A percentile compares a stretch with the other conserved stretches of the same genome.
These are phyloP conservation scores for Medicago truncatula DNA, from an alignment of 306 rosid genomes.

Conservation along the genomic window MtrunA17r5.0-ANR NC_053046.1:41839001-41839500, in stretches of 20 bases:
- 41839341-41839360: conserved; percentile 41
- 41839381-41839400: conserved; percentile 40
- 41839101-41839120: conserved; percentile 87
- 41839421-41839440: conserved; percentile 90
- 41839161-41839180: too few species aligned
- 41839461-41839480: conserved; percentile 70
- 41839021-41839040: conserved; percentile 59
- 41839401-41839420: conserved; percentile 64
- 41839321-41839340: conserved; percentile 82
- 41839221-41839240: conserved; percentile 18
- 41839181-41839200: too few species aligned
- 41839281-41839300: conserved; percentile 61
- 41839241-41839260: conserved; percentile 78
- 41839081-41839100: conserved; percentile 79
- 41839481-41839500: conserved; percentile 37
- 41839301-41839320: conserved; percentile 67
- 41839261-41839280: conserved; percentile 82
- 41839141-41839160: background rate
- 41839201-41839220: background rate
- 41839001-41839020: conserved; percentile 28
- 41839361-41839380: background rate
- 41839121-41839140: conserved; percentile 34
- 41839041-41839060: conserved; percentile 79
- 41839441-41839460: conserved; percentile 97
- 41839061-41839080: conserved; percentile 65